Evolutionary conservation across 2,329 filamentous ascomycete species (phyloP).

Genomic region (Didymella lethalis): DNA sequence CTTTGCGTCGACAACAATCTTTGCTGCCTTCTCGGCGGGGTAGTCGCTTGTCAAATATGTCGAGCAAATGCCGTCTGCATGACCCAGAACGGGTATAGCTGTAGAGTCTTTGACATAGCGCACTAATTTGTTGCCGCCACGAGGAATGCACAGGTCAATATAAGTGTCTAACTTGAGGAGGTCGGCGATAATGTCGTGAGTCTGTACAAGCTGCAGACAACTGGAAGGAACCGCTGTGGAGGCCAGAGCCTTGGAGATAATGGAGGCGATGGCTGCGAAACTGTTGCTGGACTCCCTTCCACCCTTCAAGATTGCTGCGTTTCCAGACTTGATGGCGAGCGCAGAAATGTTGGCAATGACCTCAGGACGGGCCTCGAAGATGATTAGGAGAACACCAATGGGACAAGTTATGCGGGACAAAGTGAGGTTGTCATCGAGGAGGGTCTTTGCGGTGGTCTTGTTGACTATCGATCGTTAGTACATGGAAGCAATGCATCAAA

Average conservation of each 20-base stretch:
- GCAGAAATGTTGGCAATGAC: slow-evolving; percentile 98
- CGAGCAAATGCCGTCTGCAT: slow-evolving; percentile 91
- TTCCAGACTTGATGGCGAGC: slow-evolving; percentile 94
- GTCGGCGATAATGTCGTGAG: slow-evolving; percentile 86
- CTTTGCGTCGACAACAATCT: slow-evolving; percentile 89
- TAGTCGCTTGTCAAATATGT: slow-evolving; percentile 85
- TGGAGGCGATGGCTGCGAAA: slow-evolving; percentile 87
- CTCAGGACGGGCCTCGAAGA: slow-evolving; percentile 96
- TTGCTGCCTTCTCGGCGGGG: slow-evolving; percentile 73
- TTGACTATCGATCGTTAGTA: slow-evolving; percentile 67
- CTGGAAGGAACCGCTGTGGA: slow-evolving; percentile 79
- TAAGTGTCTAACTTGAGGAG: slow-evolving; percentile 85
- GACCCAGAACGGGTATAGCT: slow-evolving; percentile 93
- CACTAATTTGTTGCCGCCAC: slow-evolving; percentile 89
- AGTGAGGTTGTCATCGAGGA: slow-evolving; percentile 83
- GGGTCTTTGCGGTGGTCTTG: slow-evolving; percentile 80
- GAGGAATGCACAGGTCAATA: slow-evolving; percentile 94
- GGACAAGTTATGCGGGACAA: slow-evolving; percentile 91
- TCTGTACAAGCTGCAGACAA: slow-evolving; percentile 92
- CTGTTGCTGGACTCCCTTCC: slow-evolving; percentile 95
- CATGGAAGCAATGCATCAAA: not conserved
- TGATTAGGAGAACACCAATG: slow-evolving; percentile 96
- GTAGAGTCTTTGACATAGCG: slow-evolving; percentile 89
- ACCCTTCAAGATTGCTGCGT: slow-evolving; percentile 95
- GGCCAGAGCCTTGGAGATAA: slow-evolving; percentile 80